Base-by-base conservation (phyloP, 1,284 basidiomycete species). In the Sphagnurus paluster region DNA sequence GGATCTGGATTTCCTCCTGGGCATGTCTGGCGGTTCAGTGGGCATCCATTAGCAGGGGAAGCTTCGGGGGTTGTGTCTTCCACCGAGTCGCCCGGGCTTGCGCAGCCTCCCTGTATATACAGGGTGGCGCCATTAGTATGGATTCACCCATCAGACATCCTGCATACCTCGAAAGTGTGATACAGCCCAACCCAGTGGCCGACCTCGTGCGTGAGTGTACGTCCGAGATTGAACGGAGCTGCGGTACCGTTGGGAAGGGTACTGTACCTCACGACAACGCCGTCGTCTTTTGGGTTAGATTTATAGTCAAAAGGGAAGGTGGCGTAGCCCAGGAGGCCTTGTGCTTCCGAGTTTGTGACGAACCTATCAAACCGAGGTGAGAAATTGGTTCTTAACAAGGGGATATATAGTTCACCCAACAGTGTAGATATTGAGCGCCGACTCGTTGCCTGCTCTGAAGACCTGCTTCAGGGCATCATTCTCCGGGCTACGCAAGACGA, bases 171-270 rank as follows among this genome's bases (percentile, higher is more conserved):
- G 57, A 74, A 73, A 10, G 68, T 68, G 47, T 74, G 72, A 48
- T 68, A 71, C 7, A 72, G 58, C 1, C 71, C 70, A 37, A 55
- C 46, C 68, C 68, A 70, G 46, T 69, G 68, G 8, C 68, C 66
- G 23, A 63, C 63, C 54, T 75, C 72, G 49, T 74, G 73, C 8
- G 65, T 69, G 10, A 62, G 54, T 1, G 71, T 74, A 49, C 61
- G 48, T 2, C 63, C 70, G 44, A 64, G 49, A 45, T 72, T 70
- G 55, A 68, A 74, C 33, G 62, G 58, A n/a, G 48, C 39, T 16
- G 65, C 58, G 13, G 56, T 53, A 7, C 73, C 71, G 2, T 72
- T 72, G 4, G 74, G 74, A 7, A 76, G 54, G 2, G 70, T 69
- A 8, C 59, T 60, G 55, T 61, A 66, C 11, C 62, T 56, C 37